Evolutionary conservation across 2,329 filamentous ascomycete species (phyloP).

Genomic region (Trichoderma atrobrunneum): DNA sequence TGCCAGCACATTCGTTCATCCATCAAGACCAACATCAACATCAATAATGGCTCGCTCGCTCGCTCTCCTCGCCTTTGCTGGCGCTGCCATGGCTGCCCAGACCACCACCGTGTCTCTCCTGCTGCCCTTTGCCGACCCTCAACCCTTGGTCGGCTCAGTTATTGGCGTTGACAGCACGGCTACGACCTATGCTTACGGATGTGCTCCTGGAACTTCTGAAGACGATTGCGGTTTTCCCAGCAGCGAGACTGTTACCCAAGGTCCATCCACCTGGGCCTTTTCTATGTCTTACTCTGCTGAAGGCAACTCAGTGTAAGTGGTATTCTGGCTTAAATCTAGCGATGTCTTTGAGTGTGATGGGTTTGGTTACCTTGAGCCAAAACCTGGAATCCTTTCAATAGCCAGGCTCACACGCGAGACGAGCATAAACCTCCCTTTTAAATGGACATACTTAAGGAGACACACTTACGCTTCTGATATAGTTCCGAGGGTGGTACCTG

Average conservation of each 20-base stretch:
- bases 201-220: slow-evolving; percentile 20
- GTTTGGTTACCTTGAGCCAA: not conserved
- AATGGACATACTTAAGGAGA: not conserved
- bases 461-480: not conserved
- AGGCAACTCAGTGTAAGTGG: not conserved
- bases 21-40: not conserved
- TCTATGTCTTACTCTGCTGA: not conserved
- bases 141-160: slow-evolving; percentile 22
- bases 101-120: slow-evolving; percentile 30
- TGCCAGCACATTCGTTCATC: not conserved
- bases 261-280: slow-evolving; percentile 27
- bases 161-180: slow-evolving; percentile 19
- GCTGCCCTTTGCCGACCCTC: slow-evolving; percentile 26
- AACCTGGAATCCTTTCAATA: not conserved
- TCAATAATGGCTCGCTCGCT: slow-evolving; percentile 24
- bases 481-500: slow-evolving; percentile 27
- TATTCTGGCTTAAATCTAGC: not conserved
- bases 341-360: not conserved
- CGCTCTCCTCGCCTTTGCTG: slow-evolving; percentile 27
- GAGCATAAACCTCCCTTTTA: not conserved
- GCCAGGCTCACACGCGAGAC: not conserved
- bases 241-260: slow-evolving; percentile 29
- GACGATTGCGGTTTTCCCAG: not conserved
- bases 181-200: slow-evolving; percentile 33
- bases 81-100: slow-evolving; percentile 28